Evolutionary conservation across 352 stramenopile genomes (phyloP).

Genomic region (Pythium guiyangense): DNA sequence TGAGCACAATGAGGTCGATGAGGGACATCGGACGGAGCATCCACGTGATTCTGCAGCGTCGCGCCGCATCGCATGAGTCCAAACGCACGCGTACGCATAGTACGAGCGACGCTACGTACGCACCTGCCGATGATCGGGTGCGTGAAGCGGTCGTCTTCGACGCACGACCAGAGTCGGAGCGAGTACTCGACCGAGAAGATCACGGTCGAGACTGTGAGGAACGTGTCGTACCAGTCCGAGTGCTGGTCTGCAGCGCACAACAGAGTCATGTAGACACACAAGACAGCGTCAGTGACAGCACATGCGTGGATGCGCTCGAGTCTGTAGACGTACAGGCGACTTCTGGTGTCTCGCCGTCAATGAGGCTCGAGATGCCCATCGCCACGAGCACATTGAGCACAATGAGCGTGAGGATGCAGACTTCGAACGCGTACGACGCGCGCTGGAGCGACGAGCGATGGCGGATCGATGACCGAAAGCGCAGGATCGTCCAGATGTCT

Average conservation of each 20-base stretch:
- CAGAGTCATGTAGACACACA: no score
- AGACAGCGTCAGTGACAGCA: no score
- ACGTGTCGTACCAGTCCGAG: conserved; percentile 65
- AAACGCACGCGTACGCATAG: no score
- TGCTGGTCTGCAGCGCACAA: conserved; percentile 30
- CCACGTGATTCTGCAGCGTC: conserved; percentile 50
- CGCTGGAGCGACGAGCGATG: conserved; percentile 55
- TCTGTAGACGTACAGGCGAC: conserved; percentile 8
- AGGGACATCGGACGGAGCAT: conserved; percentile 77
- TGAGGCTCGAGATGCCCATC: conserved; percentile 50
- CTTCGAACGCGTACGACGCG: conserved; percentile 62
- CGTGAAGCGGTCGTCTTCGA: conserved; percentile 67
- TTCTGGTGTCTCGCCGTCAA: conserved; percentile 12
- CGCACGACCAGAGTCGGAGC: conserved; percentile 75
- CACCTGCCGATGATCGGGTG: conserved; percentile 50
- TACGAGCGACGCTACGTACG: no score
- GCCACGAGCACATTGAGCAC: conserved; percentile 72
- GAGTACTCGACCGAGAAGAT: conserved; percentile 77
- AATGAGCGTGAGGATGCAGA: conserved; percentile 69
- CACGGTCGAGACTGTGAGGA: conserved; percentile 69
- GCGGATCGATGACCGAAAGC: conserved; percentile 63
- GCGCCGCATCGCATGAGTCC: background rate
- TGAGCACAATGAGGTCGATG: conserved; percentile 69
- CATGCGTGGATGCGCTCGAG: no score
- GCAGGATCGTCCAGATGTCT: conserved; percentile 73